Evolutionary conservation across 1,284 basidiomycete genomes (phyloP), one percentile per base, ranked within the genome.

Genomic region (Ceratobasidium sp.): DNA sequence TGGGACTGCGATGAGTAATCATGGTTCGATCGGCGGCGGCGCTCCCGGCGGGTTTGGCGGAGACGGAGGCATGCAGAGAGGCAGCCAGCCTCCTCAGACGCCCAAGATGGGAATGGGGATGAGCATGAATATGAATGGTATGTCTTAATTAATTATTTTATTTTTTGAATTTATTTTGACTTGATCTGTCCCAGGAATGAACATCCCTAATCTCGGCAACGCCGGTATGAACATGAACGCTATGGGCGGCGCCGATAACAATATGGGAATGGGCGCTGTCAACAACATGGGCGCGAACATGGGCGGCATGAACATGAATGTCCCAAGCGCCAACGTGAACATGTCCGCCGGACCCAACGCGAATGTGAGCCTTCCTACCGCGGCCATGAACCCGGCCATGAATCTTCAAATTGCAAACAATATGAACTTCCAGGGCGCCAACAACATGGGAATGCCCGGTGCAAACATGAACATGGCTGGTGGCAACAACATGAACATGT

Each of bases 251-350:
- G 32, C 46, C 26, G 46, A 46, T 30, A 16, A 10, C 21, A 12
- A 23, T n/a, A 52, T 64, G 46, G 61, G 61, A 18, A 64, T 64
- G 61, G 28, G 14, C 12, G n/a, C 32, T 23, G 61, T 28, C 30
- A 64, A 64, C 32, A 43, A 43, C n/a, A 64, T 64, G 59, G 59
- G 2, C 41, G 39, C 32, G 8, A 60, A 60, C 36, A 60, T 41
- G 61, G 39, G 39, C 26, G 59, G 74, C 39, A 77, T 73, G 70
- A 43, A 57, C 8, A 71, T 76, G 69, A 78, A 77, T 72, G 75
- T 77, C 73, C 76, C 74, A 23, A 74, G 74, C 64, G 73, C 18
- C n/a, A 39, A 39, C n/a, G 39, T 58, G 34, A 36, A 74, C 34
- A 58, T 58, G 55, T 58, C 55, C 14, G 55, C 32, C 34, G 52